Conservation (phyloP, 352 stramenopile species). For the Phytopythium chamaehyphon region DNA sequence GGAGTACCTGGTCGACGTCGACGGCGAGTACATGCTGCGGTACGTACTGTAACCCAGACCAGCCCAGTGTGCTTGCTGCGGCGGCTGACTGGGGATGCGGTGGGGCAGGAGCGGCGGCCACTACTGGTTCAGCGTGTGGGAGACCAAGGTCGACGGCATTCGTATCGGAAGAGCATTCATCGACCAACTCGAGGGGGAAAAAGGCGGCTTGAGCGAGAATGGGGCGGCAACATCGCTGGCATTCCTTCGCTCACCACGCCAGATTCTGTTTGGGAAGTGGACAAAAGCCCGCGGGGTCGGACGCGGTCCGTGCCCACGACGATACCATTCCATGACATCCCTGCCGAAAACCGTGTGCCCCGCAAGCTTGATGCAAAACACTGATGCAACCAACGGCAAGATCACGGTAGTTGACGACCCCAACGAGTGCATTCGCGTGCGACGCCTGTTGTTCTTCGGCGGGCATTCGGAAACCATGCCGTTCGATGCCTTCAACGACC, state of each 20-base stretch:
- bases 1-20: conserved; percentile 49
- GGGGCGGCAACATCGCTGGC: conserved; percentile 10
- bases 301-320: conserved; percentile 39
- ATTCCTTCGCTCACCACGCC: conserved; percentile 33
- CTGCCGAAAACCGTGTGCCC: conserved; percentile 27
- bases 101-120: conserved; percentile 54
- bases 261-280: conserved; percentile 49
- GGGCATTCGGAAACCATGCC: conserved; percentile 64
- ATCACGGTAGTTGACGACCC: background rate
- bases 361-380: conserved; percentile 12
- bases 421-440: conserved; percentile 20
- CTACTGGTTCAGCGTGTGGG: conserved; percentile 70
- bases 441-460: conserved; percentile 60
- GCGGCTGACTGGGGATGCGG: background rate
- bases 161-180: conserved; percentile 11
- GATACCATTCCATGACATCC: conserved; percentile 66
- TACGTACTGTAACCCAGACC: conserved; percentile 6
- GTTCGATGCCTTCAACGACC: conserved; percentile 65
- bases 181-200: conserved; percentile 3
- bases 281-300: conserved; percentile 46
- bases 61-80: background rate
- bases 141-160: conserved; percentile 24
- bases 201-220: conserved; percentile 2
- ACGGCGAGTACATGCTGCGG: conserved; percentile 36
- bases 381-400: background rate